Percentiles rank a stretch among this genome's conserved stretches.
Conservation (phyloP, 106 monocot genomes). For the Cymbidium sinense region DNA sequence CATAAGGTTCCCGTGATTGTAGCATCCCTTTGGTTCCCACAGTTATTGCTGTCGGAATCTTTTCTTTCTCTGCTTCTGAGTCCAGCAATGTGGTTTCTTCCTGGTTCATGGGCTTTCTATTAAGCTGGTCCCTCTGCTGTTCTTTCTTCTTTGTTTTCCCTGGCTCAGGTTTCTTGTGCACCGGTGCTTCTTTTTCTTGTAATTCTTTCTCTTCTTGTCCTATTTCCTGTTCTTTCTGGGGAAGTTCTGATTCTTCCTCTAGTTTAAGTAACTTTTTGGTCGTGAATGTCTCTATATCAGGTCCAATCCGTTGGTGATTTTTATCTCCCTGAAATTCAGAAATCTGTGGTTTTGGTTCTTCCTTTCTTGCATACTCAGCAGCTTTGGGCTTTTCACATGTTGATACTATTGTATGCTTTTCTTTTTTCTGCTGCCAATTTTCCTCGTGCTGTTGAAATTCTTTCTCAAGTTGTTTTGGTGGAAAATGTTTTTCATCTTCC, state of each 20-base stretch:
- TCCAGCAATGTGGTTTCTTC: background rate
- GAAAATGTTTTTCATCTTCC: background rate
- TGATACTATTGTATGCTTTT: background rate
- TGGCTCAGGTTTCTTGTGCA: background rate
- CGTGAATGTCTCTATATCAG: background rate
- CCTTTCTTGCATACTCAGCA: background rate
- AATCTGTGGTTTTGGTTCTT: background rate
- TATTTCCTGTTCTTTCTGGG: background rate
- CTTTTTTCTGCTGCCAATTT: slow-evolving; percentile 4
- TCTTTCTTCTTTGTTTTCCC: background rate
- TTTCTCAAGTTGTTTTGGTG: background rate
- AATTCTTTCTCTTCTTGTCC: background rate
- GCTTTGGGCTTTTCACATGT: background rate
- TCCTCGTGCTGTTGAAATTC: background rate
- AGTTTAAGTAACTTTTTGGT: background rate
- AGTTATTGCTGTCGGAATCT: background rate
- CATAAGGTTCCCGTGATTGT: background rate
- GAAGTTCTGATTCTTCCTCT: background rate
- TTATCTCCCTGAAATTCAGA: background rate
- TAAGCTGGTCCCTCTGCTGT: background rate
- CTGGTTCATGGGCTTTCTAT: background rate
- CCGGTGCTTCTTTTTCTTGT: background rate
- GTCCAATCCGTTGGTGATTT: background rate
- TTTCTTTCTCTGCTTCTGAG: background rate
- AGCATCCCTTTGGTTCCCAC: background rate